Evolutionary conservation across 768 basidiomycete genomes (phyloP).

Genomic region (Podaxis sp.): DNA sequence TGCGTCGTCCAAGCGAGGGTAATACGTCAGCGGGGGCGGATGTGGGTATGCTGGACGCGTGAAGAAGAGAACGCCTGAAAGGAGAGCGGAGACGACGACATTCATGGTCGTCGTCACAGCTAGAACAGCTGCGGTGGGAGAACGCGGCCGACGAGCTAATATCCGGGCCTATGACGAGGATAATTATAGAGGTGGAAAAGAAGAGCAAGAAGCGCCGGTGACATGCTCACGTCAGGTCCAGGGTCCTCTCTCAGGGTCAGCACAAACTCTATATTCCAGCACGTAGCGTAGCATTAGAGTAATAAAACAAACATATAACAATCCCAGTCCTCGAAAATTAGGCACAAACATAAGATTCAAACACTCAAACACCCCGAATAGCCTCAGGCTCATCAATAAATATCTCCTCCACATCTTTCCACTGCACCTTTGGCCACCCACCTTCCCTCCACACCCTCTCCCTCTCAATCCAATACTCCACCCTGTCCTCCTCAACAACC

Average conservation of each 20-base stretch:
- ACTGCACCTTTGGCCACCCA: slow-evolving; percentile 25
- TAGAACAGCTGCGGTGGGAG: background rate
- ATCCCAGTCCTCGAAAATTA: slow-evolving; percentile 14
- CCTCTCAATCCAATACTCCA: slow-evolving; percentile 22
- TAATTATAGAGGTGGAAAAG: background rate
- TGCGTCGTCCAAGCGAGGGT: background rate
- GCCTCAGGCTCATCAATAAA: slow-evolving; percentile 68
- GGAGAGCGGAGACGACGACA: background rate
- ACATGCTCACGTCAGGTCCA: no score
- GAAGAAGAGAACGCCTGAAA: slow-evolving; percentile 1
- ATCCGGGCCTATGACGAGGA: background rate
- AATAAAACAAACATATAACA: background rate
- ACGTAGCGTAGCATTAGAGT: background rate
- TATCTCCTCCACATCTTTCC: slow-evolving; percentile 71
- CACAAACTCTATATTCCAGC: background rate
- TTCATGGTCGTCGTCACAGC: background rate
- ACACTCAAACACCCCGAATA: slow-evolving; percentile 19
- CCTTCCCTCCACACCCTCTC: slow-evolving; percentile 44
- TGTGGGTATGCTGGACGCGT: background rate
- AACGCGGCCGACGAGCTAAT: background rate
- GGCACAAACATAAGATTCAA: background rate
- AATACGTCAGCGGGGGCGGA: background rate
- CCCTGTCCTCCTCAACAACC: slow-evolving; percentile 53
- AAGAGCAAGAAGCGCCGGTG: no score
- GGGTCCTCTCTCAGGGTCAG: background rate